A percentile compares a stretch with the other conserved stretches of the same genome.
Evolutionary conservation across 139 green algal genomes (phyloP).

Genomic region (Astrephomene gubernaculifera): DNA sequence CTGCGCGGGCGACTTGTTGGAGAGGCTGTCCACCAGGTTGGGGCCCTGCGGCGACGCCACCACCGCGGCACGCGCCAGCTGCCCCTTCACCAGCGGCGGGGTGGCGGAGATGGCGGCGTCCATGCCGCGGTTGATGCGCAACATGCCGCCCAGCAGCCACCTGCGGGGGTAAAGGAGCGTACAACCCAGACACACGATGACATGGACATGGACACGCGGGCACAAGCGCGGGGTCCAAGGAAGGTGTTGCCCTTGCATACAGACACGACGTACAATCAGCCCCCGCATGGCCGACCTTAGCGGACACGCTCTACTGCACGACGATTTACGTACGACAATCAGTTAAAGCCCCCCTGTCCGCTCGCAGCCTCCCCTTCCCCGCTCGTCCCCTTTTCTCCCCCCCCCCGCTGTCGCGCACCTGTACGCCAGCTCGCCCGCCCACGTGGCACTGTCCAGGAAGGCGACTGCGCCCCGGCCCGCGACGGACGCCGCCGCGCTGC

Average conservation of each 20-base stretch:
- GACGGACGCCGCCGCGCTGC: not conserved
- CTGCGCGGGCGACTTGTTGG: constrained; percentile 23
- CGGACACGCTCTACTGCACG: too few species aligned
- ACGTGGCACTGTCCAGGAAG: constrained; percentile 25
- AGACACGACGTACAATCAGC: not conserved
- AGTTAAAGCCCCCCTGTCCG: too few species aligned
- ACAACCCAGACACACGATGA: too few species aligned
- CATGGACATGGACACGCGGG: not conserved
- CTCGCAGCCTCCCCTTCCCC: too few species aligned
- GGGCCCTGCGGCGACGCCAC: constrained; percentile 8
- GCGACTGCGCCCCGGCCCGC: not conserved
- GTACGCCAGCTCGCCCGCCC: constrained; percentile 11
- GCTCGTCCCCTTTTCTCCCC: too few species aligned
- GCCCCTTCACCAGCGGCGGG: constrained; percentile 37
- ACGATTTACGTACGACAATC: too few species aligned
- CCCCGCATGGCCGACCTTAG: not conserved
- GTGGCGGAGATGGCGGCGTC: constrained; percentile 35
- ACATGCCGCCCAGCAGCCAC: constrained; percentile 23
- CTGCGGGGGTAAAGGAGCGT: not conserved
- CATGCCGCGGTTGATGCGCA: constrained; percentile 30
- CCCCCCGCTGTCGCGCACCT: not conserved
- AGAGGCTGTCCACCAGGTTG: constrained; percentile 17
- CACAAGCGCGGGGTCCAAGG: not conserved
- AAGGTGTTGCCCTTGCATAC: not conserved
- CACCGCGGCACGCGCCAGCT: constrained; percentile 36